phyloP scores from a whole-genome alignment of 768 basidiomycete species.

The Amanita exitialis region DNA sequence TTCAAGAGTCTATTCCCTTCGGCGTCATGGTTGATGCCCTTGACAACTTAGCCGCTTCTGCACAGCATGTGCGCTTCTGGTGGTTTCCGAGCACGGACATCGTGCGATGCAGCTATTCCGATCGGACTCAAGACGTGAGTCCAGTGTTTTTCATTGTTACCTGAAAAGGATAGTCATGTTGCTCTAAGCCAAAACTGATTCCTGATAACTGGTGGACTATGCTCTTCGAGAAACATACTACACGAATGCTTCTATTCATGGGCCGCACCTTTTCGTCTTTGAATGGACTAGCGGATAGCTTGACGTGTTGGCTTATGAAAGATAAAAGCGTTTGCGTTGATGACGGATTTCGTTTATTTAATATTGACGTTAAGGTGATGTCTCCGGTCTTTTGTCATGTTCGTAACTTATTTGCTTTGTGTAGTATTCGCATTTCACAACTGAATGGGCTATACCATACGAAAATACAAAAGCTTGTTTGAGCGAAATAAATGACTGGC shows the following conservation, averaged over 20 bases:
- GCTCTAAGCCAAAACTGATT: constrained; percentile 36
- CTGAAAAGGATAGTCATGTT: constrained; percentile 5
- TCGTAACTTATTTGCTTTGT: constrained; percentile 28
- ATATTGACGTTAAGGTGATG: constrained; percentile 79
- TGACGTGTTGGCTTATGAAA: constrained; percentile 61
- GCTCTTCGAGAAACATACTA: constrained; percentile 68
- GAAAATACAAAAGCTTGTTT: constrained; percentile 57
- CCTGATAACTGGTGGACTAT: constrained; percentile 59
- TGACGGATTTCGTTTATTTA: constrained; percentile 78
- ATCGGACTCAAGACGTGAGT: constrained; percentile 69
- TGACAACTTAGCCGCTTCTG: constrained; percentile 45
- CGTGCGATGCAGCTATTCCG: constrained; percentile 62
- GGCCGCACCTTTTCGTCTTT: constrained; percentile 54
- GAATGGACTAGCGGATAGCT: constrained; percentile 52
- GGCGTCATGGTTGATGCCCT: constrained; percentile 48
- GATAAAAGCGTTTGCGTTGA: constrained; percentile 52
- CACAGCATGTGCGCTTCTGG: constrained; percentile 89
- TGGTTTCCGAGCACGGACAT: constrained; percentile 82
- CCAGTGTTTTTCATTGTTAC: constrained; percentile 2
- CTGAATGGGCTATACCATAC: constrained; percentile 90
- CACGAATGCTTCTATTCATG: constrained; percentile 78
- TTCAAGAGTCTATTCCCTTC: constrained; percentile 51
- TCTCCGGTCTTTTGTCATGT: constrained; percentile 19
- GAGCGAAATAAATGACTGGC: constrained; percentile 59
- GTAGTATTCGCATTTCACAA: constrained; percentile 87